phyloP scores from a whole-genome alignment of 108 stramenopile genomes.

The Seminavis robusta region DNA sequence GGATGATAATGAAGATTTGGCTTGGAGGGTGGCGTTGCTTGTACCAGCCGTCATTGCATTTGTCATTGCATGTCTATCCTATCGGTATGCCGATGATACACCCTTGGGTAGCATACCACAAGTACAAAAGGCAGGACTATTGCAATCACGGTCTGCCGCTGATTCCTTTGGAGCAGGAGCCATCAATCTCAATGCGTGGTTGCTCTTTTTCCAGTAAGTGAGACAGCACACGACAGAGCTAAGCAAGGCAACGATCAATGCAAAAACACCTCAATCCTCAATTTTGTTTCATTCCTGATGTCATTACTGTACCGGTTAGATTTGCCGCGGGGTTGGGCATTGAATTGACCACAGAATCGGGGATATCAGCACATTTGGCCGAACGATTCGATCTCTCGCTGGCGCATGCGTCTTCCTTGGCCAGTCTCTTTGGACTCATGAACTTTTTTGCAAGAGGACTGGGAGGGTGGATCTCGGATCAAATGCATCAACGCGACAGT shows the following conservation, averaged over 20 bases:
- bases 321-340: conserved; percentile 95
- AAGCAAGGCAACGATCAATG: too few relatives aligned
- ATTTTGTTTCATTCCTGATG: too few relatives aligned
- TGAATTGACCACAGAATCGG: conserved; percentile 90
- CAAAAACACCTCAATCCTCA: too few relatives aligned
- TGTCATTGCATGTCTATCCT: conserved; percentile 40
- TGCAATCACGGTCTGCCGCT: conserved; percentile 59
- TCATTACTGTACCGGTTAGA: too few relatives aligned
- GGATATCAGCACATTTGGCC: conserved; percentile 77
- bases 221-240: too few relatives aligned
- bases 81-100: conserved; percentile 69
- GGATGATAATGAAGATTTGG: conserved; percentile 63
- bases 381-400: conserved; percentile 65
- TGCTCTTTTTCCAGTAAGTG: conserved; percentile 86
- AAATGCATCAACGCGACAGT: conserved; percentile 55
- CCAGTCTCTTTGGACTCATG: conserved; percentile 71
- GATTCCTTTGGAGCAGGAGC: conserved; percentile 66
- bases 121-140: conserved; percentile 75
- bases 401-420: conserved; percentile 71
- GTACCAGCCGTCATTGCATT: conserved; percentile 74
- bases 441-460: conserved; percentile 74
- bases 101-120: conserved; percentile 86
- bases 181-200: conserved; percentile 86
- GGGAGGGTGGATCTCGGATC: conserved; percentile 56
- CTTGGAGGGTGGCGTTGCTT: conserved; percentile 80